phyloP scores from a whole-genome alignment of 768 basidiomycete genomes.

The Kwoniella bestiolae region DNA sequence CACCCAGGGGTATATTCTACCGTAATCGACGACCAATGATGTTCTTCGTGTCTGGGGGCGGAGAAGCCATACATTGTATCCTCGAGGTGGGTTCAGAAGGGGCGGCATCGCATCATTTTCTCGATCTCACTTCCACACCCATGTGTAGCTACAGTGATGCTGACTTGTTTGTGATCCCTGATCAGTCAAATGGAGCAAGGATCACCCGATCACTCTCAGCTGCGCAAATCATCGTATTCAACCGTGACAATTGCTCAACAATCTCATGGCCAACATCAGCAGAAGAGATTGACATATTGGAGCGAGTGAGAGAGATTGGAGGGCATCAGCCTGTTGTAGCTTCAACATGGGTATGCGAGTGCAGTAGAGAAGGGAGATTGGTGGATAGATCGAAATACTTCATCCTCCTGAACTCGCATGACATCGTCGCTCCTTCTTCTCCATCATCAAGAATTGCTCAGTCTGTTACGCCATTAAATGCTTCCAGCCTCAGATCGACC shows the following conservation, averaged over 20 bases:
- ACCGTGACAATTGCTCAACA: background rate
- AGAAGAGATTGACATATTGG: background rate
- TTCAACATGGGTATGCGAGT: background rate
- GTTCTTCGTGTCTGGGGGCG: background rate
- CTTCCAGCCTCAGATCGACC: no score
- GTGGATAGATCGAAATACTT: background rate
- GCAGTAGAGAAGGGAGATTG: background rate
- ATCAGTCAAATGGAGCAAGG: background rate
- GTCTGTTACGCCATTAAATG: no score
- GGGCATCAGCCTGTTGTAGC: background rate
- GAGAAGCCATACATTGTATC: background rate
- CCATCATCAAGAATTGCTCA: background rate
- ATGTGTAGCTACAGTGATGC: no score
- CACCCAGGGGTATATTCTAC: background rate
- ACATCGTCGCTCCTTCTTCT: background rate
- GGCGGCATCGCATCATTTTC: no score
- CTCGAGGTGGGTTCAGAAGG: background rate
- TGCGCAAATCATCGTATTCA: conserved; percentile 1
- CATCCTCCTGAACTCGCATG: background rate
- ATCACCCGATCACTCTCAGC: background rate
- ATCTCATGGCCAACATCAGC: background rate
- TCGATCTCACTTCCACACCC: no score
- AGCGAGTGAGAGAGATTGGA: background rate
- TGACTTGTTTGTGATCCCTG: background rate
- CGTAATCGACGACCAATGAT: background rate